Conservation (phyloP, 2,329 filamentous ascomycete species). For the Aspergillus pseudonomiae region DNA sequence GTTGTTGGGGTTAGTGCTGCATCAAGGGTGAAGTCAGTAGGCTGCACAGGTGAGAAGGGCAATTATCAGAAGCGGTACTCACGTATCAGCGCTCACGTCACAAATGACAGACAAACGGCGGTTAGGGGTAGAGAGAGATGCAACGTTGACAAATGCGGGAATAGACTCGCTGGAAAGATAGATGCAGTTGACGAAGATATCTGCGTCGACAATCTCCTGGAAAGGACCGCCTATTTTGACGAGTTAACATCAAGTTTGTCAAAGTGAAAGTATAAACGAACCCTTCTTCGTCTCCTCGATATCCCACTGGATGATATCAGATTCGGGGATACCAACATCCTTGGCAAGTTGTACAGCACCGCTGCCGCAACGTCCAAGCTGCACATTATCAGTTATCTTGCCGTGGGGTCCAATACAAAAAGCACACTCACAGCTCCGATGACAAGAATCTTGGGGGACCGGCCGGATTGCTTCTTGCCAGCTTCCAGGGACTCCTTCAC, state of each 20-base stretch:
- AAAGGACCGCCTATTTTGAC: conserved; percentile 66
- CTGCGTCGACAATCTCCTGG: conserved; percentile 68
- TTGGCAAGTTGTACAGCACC: conserved; percentile 81
- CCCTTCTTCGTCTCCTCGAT: conserved; percentile 75
- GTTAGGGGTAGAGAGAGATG: conserved; percentile 66
- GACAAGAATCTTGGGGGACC: conserved; percentile 73
- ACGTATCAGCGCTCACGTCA: conserved; percentile 63
- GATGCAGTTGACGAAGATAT: conserved; percentile 86
- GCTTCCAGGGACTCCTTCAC: conserved; percentile 71
- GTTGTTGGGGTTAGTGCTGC: conserved; percentile 52
- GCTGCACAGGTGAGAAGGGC: not conserved
- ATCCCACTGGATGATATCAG: conserved; percentile 75
- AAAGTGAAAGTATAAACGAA: conserved; percentile 10
- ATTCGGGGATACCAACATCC: conserved; percentile 70
- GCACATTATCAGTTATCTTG: conserved; percentile 5
- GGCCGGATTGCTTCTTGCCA: conserved; percentile 68
- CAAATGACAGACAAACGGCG: conserved; percentile 79
- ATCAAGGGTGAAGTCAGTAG: conserved; percentile 35
- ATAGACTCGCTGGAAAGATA: conserved; percentile 75
- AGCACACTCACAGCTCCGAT: conserved; percentile 67
- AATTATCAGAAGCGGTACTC: conserved; percentile 14
- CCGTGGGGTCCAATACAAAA: not conserved
- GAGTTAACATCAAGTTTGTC: conserved; percentile 18
- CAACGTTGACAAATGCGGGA: conserved; percentile 75
- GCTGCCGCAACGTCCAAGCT: conserved; percentile 69